Percentiles rank a stretch among this genome's conserved stretches.
These are phyloP conservation scores for Ogataea trehaloabstinens DNA, from an alignment of 805 yeast genomes.

Conservation along the genomic window DNA sequence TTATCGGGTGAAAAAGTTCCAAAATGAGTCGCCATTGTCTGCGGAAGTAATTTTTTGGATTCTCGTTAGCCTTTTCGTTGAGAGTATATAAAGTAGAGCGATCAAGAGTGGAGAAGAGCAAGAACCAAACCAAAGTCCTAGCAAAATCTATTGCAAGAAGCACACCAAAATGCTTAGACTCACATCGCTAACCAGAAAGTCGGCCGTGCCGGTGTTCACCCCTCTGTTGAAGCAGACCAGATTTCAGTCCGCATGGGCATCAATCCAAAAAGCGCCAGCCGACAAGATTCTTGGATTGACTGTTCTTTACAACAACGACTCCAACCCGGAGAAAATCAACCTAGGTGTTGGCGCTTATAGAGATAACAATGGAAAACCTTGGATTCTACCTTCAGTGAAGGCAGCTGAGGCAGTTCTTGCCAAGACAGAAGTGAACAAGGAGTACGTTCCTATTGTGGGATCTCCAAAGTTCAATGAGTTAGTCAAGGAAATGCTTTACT, in stretches of 20 bases:
- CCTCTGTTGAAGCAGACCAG: conserved; percentile 9
- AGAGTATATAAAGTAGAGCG: conserved; percentile 1
- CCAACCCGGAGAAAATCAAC: conserved; percentile 51
- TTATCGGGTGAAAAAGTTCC: conserved; percentile 6
- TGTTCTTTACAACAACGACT: conserved; percentile 68
- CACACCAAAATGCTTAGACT: conserved; percentile 19
- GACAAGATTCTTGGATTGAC: conserved; percentile 84
- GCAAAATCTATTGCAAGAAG: too few species aligned
- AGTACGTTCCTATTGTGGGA: conserved; percentile 86
- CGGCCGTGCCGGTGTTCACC: conserved; percentile 5
- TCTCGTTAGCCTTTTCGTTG: conserved; percentile 1
- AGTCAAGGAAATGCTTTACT: conserved; percentile 71
- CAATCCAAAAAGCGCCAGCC: conserved; percentile 58
- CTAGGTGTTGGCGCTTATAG: conserved; percentile 93
- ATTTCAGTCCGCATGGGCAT: conserved; percentile 29
- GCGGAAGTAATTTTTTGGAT: conserved; percentile 4
- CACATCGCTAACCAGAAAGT: conserved; percentile 10
- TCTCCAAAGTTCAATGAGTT: conserved; percentile 60
- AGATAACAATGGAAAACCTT: conserved; percentile 83
- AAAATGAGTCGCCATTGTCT: conserved; percentile 11
- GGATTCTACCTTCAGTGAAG: conserved; percentile 75
- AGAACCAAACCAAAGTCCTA: too few species aligned
- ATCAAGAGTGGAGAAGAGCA: too few species aligned
- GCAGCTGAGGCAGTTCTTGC: conserved; percentile 55
- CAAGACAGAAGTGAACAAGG: conserved; percentile 62